Percentiles rank a stretch among this genome's conserved stretches.
Conservation (phyloP, 1,139 yeast genomes). For the Candida mesenterica region DNA sequence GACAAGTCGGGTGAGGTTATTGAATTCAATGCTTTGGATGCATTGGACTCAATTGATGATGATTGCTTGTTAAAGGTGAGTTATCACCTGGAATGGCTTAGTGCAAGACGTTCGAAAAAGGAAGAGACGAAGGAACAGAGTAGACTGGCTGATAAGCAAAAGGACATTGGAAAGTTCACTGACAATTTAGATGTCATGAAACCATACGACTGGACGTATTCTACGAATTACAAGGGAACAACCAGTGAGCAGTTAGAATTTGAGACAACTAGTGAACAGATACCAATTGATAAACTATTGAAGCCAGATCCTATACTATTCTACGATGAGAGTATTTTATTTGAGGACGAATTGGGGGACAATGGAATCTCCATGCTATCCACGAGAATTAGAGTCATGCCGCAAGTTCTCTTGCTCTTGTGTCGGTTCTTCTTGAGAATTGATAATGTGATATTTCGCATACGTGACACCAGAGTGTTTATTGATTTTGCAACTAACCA, state of each 20-base stretch:
- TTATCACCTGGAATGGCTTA: conserved; percentile 86
- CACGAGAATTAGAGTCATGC: conserved; percentile 87
- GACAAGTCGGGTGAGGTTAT: conserved; percentile 46
- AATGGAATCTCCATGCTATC: conserved; percentile 83
- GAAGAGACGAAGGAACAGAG: conserved; percentile 25
- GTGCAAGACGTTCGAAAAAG: conserved; percentile 49
- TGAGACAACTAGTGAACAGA: conserved; percentile 25
- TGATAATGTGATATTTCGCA: conserved; percentile 81
- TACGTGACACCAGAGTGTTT: conserved; percentile 80
- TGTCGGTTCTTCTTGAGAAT: conserved; percentile 82
- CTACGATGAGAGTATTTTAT: conserved; percentile 83
- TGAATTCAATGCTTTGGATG: conserved; percentile 75
- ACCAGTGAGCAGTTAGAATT: conserved; percentile 20
- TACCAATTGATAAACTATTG: conserved; percentile 70
- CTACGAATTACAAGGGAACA: conserved; percentile 75
- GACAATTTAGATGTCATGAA: conserved; percentile 43
- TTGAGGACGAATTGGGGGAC: conserved; percentile 95
- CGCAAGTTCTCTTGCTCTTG: conserved; percentile 67
- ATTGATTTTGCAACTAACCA: conserved; percentile 68
- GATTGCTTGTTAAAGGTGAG: conserved; percentile 58
- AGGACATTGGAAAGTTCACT: conserved; percentile 39
- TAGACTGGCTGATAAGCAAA: conserved; percentile 28
- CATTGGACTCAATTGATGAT: conserved; percentile 61
- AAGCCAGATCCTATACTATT: conserved; percentile 83
- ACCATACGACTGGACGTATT: conserved; percentile 96